Base-by-base conservation (phyloP, 2,329 filamentous ascomycete genomes). In the Colletotrichum orbiculare region DNA sequence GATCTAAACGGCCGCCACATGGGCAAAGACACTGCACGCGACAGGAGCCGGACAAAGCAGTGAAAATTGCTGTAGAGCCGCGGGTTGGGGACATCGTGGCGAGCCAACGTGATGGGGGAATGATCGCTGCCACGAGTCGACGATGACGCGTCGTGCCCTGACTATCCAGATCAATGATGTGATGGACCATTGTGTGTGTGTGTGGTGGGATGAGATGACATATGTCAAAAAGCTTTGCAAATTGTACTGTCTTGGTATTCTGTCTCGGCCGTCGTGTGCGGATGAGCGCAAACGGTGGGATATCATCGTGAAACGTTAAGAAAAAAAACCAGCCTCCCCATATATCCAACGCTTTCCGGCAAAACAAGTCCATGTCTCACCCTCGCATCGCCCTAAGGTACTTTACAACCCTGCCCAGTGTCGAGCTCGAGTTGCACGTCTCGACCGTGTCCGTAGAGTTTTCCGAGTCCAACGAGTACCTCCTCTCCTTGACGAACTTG, bases 401-500 rank as follows among this genome's bases (percentile, higher is more conserved):
- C 45, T 33, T 64, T 43, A 46, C 41, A 3, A 66, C 60, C 43
- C 60, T 64, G 4, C 35, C 47, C n/a, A 66, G 34, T 1, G 54
- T 54, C 25, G 60, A 66, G 8, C 48, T 43, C 17, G 64, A 64
- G 34, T 60, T 37, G 8, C 38, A 54, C 25, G 60, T 64, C 17
- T 66, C 64, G 8, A 53, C 37, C 2, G 64, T 66, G 11, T 59
- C 60, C 8, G 41, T 49, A 2, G 64, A 66, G 8, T 67, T 65
- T 33, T 61, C 54, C 11, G 67, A 68, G 46, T 60, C 60, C 8
- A 65, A 37, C 17, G 67, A 68, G 2, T 39, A 64, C 39, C 67
- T 59, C 56, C 67, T 64, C 47, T 60, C 60, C 64, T 61, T 68
- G 53, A 74, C 69, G 46, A 73, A 74, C 62, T 73, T 74, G 39